A percentile compares a stretch with the other conserved stretches of the same genome.
Conservation (phyloP, 805 yeast species). For the Tetrapisispora iriomotensis region DNA sequence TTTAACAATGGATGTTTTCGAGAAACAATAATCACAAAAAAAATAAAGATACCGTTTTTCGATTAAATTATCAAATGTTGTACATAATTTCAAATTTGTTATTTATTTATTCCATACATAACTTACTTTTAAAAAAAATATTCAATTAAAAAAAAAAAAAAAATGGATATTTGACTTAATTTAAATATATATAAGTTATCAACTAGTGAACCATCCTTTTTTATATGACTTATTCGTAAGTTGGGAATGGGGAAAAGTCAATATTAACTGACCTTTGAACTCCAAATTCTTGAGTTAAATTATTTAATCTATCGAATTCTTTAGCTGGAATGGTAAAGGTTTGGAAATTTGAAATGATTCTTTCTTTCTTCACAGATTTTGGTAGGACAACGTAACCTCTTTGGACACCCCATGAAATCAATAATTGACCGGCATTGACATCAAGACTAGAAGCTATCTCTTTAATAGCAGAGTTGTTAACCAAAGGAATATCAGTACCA, state of each 20-base stretch:
- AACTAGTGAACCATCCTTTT: neutral
- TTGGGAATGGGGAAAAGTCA: slow-evolving; percentile 18
- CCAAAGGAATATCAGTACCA: slow-evolving; percentile 52
- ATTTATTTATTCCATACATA: neutral
- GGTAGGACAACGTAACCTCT: slow-evolving; percentile 57
- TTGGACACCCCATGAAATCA: slow-evolving; percentile 53
- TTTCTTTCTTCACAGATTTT: slow-evolving; percentile 57
- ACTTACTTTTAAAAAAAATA: no score
- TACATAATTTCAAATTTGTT: slow-evolving; percentile 1
- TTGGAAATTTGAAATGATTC: slow-evolving; percentile 40
- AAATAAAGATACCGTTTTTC: neutral
- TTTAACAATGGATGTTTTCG: neutral
- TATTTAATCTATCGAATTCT: slow-evolving; percentile 33
- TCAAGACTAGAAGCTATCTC: slow-evolving; percentile 49
- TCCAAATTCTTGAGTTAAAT: slow-evolving; percentile 20
- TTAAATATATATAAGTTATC: no score
- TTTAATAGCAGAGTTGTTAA: slow-evolving; percentile 40
- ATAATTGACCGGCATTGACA: slow-evolving; percentile 45
- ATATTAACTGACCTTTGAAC: slow-evolving; percentile 25
- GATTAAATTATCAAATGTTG: neutral
- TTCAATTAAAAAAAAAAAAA: neutral
- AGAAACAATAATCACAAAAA: neutral
- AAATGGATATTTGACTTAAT: no score
- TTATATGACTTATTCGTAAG: neutral
- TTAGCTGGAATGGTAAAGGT: slow-evolving; percentile 33